Evolutionary conservation across 2,329 filamentous ascomycete genomes (phyloP).

Genomic region (Cadophora malorum): DNA sequence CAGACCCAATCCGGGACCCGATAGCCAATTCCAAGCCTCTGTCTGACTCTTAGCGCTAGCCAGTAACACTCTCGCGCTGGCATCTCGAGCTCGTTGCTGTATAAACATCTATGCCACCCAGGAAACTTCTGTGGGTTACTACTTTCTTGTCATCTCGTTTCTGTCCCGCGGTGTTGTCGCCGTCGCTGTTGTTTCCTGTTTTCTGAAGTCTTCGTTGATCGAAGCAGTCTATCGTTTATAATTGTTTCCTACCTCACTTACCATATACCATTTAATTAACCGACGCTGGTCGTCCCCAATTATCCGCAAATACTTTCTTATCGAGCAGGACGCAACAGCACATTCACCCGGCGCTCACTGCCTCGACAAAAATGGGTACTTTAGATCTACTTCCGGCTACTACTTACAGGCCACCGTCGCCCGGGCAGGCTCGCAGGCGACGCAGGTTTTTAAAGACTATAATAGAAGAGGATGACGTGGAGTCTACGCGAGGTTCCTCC

Average conservation of each 20-base stretch:
- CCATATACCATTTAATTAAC: slow-evolving; percentile 11
- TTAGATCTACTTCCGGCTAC: slow-evolving; percentile 53
- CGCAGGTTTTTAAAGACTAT: slow-evolving; percentile 67
- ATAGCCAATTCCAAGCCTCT: slow-evolving; percentile 28
- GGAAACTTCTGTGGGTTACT: slow-evolving; percentile 26
- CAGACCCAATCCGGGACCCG: slow-evolving; percentile 27
- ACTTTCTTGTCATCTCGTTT: slow-evolving; percentile 35
- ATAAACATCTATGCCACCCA: slow-evolving; percentile 41
- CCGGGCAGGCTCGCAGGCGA: slow-evolving; percentile 60
- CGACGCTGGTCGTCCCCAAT: slow-evolving; percentile 42
- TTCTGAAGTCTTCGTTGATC: slow-evolving; percentile 47
- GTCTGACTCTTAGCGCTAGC: slow-evolving; percentile 37
- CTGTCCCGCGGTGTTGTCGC: slow-evolving; percentile 14
- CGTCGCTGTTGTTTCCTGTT: slow-evolving; percentile 29
- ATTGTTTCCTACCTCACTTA: slow-evolving; percentile 29
- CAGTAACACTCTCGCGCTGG: slow-evolving; percentile 32
- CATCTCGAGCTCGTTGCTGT: slow-evolving; percentile 27
- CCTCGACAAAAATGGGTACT: slow-evolving; percentile 43
- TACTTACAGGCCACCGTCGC: slow-evolving; percentile 55
- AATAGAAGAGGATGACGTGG: slow-evolving; percentile 63
- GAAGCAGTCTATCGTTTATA: slow-evolving; percentile 48
- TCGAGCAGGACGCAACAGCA: slow-evolving; percentile 32
- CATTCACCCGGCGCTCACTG: slow-evolving; percentile 29
- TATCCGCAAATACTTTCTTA: slow-evolving; percentile 31
- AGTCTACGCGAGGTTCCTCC: slow-evolving; percentile 42